Evolutionary conservation across 768 basidiomycete genomes (phyloP), one percentile per base, ranked within the genome.

Genomic region (Pleurotus citrinopileatus): DNA sequence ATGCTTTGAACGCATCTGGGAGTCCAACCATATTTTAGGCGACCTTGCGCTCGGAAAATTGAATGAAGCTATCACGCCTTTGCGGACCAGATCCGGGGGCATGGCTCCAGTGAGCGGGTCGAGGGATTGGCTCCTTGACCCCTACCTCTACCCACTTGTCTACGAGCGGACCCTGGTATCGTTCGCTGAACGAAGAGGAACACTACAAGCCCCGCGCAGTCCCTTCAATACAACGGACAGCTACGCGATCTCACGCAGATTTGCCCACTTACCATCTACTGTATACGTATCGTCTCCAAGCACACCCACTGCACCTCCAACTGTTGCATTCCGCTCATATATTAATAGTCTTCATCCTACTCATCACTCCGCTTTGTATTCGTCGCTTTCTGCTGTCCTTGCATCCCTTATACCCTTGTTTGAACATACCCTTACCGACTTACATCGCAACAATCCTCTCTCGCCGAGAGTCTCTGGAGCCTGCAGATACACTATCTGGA

Each of bases 1-100:
- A n/a, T 79, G 76, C 58, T 81, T 79, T 56, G 79, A 81, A 45
- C 74, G 81, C 17, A 77, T 82, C 19, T 82, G 79, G 79, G 74
- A 80, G 58, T 71, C 73, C 0, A 61, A 66, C 28, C 26, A 46
- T 28, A 52, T 71, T 28, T 43, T 73, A 22, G 59, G 62, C 40
- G 9, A 53, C 12, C 3, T 40, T 15, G 46, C 47, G 25, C 42
- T 51, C n/a, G 23, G 26, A 13, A 26, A 53, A 9, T 55, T 77
- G 25, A 59, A 59, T n/a, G 20, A 57, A 25, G 55, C 57, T 5
- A 58, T 76, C 9, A 54, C 55, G 17, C n/a, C 15, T 7, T 61
- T 74, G 9, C 60, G 58, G 2, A 52, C 42, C 20, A 15, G 29
- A 55, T 28, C 32, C 32, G 36, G 32, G 53, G 44, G 3, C 54